Percentiles rank a stretch among this genome's conserved stretches.
Conservation (phyloP, 257 asterid species). For the Gardenia jasminoides region DNA sequence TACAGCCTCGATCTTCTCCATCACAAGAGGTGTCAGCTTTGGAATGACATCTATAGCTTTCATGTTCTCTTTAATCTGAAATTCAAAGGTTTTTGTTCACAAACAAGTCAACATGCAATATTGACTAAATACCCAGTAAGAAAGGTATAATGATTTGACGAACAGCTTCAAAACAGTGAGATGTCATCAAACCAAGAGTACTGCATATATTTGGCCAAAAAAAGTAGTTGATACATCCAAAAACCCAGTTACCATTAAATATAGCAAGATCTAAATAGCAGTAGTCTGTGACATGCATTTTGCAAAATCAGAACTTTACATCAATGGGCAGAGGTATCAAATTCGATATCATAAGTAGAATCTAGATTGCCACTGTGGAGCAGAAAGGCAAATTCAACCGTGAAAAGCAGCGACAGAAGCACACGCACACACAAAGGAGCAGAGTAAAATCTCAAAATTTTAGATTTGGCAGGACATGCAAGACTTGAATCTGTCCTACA, state of each 20-base stretch:
- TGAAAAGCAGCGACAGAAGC: neutral
- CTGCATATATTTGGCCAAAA: neutral
- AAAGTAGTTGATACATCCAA: neutral
- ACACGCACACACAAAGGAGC: neutral
- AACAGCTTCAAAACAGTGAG: neutral
- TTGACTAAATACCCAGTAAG: too few relatives aligned
- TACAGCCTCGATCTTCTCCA: slow-evolving; percentile 84
- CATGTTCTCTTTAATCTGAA: slow-evolving; percentile 92
- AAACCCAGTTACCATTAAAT: neutral
- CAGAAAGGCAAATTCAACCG: neutral
- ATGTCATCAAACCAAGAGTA: neutral
- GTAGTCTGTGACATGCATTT: neutral
- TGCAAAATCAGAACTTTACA: neutral
- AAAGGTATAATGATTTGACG: neutral
- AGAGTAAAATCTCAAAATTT: neutral
- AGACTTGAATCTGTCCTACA: neutral
- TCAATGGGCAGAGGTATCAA: neutral
- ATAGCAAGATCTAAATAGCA: neutral
- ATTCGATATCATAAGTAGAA: neutral
- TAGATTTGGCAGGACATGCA: neutral
- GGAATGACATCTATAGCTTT: slow-evolving; percentile 87
- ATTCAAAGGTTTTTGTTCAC: neutral
- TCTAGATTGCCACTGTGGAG: neutral
- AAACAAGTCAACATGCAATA: neutral
- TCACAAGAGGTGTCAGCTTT: slow-evolving; percentile 63